A percentile compares a stretch with the other conserved stretches of the same genome.
These are phyloP conservation scores for Effrenium voratum DNA, from an alignment of 73 alveolate species.

Conservation along the genomic window DNA sequence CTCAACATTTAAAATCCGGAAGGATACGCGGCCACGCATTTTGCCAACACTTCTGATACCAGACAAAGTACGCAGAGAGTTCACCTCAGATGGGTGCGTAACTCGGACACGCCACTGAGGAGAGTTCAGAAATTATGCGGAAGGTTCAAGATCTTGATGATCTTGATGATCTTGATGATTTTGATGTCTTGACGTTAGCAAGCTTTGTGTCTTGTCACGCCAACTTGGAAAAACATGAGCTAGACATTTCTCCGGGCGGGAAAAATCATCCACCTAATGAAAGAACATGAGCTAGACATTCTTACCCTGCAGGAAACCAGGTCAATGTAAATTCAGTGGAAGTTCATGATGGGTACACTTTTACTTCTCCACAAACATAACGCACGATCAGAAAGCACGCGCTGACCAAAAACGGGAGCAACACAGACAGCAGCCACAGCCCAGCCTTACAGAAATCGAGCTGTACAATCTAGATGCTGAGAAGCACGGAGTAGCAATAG, in stretches of 20 bases:
- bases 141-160: too few species aligned
- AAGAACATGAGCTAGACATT: background rate
- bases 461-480: background rate
- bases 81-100: too few species aligned
- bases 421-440: background rate
- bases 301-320: background rate
- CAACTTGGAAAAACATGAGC: too few species aligned
- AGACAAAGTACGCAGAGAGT: too few species aligned
- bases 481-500: background rate
- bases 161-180: too few species aligned
- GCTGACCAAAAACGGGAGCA: background rate
- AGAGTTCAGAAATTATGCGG: too few species aligned
- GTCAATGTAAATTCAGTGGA: background rate
- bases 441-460: background rate
- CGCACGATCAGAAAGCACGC: background rate
- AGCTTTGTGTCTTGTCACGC: too few species aligned
- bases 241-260: background rate
- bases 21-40: too few species aligned
- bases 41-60: too few species aligned
- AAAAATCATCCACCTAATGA: background rate
- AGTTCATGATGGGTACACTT: background rate
- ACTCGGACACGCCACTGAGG: too few species aligned
- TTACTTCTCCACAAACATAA: background rate
- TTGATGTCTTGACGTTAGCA: too few species aligned
- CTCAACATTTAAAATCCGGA: too few species aligned